Evolutionary conservation across 78 protist species (phyloP).

Genomic region (slime mould (Dictyostelium discoideum)): DNA sequence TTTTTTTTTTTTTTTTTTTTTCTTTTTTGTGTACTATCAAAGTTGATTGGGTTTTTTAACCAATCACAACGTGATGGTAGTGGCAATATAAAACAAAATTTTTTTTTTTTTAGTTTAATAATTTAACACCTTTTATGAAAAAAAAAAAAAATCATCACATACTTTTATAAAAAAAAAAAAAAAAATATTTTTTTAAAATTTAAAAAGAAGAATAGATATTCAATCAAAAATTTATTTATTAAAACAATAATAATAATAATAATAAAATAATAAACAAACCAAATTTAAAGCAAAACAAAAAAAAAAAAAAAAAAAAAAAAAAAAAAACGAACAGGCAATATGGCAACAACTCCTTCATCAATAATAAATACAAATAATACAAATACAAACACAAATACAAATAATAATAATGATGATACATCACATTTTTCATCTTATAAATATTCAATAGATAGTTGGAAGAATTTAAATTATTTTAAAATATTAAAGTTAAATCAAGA

Average conservation of each 20-base stretch:
- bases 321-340: no score
- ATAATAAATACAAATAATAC: neutral
- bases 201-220: neutral
- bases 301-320: no score
- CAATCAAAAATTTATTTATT: neutral
- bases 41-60: neutral
- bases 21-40: neutral
- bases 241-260: no score
- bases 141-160: neutral
- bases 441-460: conserved; percentile 22
- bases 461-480: neutral
- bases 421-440: neutral
- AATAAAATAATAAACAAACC: neutral
- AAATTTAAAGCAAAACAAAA: neutral
- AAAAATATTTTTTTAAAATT: no score
- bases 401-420: neutral
- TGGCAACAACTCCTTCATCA: neutral
- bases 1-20: no score
- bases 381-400: neutral
- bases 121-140: neutral
- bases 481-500: conserved; percentile 14
- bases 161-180: no score
- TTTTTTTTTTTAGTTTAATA: neutral
- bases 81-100: neutral
- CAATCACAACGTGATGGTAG: neutral